Conservation (phyloP, 2,329 filamentous ascomycete species). For the Aphanocladium album region DNA sequence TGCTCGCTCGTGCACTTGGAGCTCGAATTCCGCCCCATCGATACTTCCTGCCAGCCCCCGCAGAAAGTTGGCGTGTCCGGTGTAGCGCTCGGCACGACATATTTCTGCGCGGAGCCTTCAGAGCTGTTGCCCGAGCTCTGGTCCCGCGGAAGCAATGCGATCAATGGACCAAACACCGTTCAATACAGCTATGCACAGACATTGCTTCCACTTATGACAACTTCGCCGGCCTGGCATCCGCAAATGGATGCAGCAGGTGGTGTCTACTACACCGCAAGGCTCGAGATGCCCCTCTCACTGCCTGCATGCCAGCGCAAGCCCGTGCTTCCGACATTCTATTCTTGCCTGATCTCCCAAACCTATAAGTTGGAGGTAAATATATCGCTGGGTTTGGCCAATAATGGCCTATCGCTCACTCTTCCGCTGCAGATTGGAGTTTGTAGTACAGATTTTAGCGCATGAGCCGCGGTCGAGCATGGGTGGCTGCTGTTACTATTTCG, state of each 20-base stretch:
- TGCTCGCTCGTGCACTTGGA: neutral
- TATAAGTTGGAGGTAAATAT: neutral
- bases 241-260: neutral
- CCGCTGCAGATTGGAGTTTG: constrained; percentile 6
- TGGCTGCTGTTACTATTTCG: too few relatives aligned
- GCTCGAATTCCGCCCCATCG: neutral
- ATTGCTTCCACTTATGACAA: neutral
- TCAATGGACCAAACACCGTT: neutral
- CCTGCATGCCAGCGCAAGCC: neutral
- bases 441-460: neutral
- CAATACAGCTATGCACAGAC: neutral
- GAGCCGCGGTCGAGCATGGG: too few relatives aligned
- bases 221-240: neutral
- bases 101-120: constrained; percentile 4
- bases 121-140: neutral
- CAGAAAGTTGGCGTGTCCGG: neutral
- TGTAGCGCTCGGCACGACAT: neutral
- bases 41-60: neutral
- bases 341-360: neutral
- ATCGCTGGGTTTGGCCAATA: neutral
- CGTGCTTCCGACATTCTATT: constrained; percentile 1
- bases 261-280: neutral
- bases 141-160: neutral
- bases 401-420: neutral
- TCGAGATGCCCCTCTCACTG: neutral